Evolutionary conservation across 2,329 filamentous ascomycete genomes (phyloP), one percentile per base, ranked within the genome.

Genomic region (Colletotrichum musicola): DNA sequence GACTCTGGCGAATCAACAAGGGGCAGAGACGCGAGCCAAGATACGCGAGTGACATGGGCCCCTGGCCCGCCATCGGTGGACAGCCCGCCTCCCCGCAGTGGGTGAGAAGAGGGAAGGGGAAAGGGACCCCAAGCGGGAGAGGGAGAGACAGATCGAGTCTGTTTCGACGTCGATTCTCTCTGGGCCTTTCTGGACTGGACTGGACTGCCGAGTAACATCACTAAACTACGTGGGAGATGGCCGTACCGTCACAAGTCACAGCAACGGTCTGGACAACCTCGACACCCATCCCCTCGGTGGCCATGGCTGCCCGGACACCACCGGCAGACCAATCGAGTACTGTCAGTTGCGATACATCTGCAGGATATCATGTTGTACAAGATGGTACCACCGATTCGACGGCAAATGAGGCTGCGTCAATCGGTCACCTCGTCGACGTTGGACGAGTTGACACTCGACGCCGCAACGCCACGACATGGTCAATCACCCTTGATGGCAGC

Each of bases 331-430:
- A 46, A 30, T 40, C 35, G 30, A 47, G 20, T n/a, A 58, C 50
- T 53, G 22, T 61, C 35, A 61, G n/a, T 62, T 44, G 47, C 49
- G 50, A 62, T 49, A 54, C 14, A 54, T 59, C 40, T 38, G 22
- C 65, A 38, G 49, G 47, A 64, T 44, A 14, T 64, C 47, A 55
- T 25, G 65, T 64, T 51, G 27, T 63, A 68, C 65, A 55, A 64
- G 61, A 68, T 59, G 47, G 22, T 49, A 51, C 64, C 64, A 47
- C 20, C 56, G 44, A 50, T 47, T 57, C 35, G 46, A 30, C 54
- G 20, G 35, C 49, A 27, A 35, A 42, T 59, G 49, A 46, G 6
- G n/a, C 61, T n/a, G 20, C 18, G 13, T 53, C 46, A 22, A 25
- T 49, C 49, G 30, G 46, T 18, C 46, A 49, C 46, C 13, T 49